These are phyloP conservation scores for Pseudopithomyces chartarum DNA, from an alignment of 2,329 filamentous ascomycete species.

Conservation along the genomic window DNA sequence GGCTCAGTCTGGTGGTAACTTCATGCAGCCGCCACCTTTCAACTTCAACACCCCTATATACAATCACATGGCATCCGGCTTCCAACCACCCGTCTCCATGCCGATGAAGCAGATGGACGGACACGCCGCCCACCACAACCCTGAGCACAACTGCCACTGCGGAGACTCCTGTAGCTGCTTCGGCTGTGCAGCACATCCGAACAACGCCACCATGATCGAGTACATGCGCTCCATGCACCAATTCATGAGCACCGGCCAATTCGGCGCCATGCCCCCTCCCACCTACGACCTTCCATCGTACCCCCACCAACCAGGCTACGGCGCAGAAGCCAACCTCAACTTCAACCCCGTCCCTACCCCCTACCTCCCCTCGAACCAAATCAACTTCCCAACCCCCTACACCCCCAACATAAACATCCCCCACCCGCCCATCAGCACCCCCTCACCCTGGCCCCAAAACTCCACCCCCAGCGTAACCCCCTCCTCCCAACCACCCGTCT, in stretches of 20 bases:
- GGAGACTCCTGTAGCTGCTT: constrained; percentile 70
- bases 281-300: constrained; percentile 43
- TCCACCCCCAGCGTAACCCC: constrained; percentile 20
- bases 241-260: constrained; percentile 41
- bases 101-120: constrained; percentile 32
- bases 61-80: constrained; percentile 37
- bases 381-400: constrained; percentile 26
- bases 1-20: constrained; percentile 19
- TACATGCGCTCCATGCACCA: constrained; percentile 52
- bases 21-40: constrained; percentile 25
- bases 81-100: constrained; percentile 40
- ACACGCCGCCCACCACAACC: constrained; percentile 39
- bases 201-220: constrained; percentile 66
- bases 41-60: constrained; percentile 41
- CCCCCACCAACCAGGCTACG: constrained; percentile 37
- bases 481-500: constrained; percentile 13
- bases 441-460: constrained; percentile 30
- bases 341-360: constrained; percentile 17
- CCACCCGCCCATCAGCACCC: constrained; percentile 17
- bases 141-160: constrained; percentile 62
- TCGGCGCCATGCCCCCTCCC: constrained; percentile 35
- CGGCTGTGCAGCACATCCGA: constrained; percentile 70
- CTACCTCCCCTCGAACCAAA: constrained; percentile 27
- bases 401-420: constrained; percentile 22
- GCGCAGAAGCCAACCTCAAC: constrained; percentile 27